Base-by-base conservation (phyloP, 495 filamentous ascomycete genomes). In the Penicillium dipodomyicola region DNA sequence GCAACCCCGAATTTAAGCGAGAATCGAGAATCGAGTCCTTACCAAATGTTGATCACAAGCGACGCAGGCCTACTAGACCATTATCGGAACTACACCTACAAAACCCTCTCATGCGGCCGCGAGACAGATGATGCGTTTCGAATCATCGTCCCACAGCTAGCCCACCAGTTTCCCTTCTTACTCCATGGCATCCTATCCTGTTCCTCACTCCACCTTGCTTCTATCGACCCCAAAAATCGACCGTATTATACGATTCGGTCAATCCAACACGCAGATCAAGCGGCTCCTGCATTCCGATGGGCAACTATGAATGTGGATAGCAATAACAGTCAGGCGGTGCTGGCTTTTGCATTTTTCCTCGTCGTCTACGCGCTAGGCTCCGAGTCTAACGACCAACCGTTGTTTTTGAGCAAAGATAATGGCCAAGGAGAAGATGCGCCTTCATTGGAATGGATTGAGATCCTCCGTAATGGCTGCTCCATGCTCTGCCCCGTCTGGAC, bases 131-230 rank as follows among this genome's bases (percentile, higher is more conserved):
- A 51, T 58, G 30, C 74, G 57, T 63, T 51, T 60, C 39, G 39
- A 58, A 15, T 23, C 5, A 59, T 65, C 2, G 56, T 73, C 4
- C 60, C 66, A 1, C 49, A 57, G 7, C 52, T 71, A 15, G 66
- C 70, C 4, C 54, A 48, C 10, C 46, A 59, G 14, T 49, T 56
- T 37, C 33, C 48, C 12, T 78, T 74, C 39, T 49, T 78, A 0
- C 43, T 72, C 15, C 65, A 74, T 25, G 72, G 71, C 3, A 63
- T 78, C 15, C 56, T 78, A 19, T 68, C 75, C 10, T 69, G 68
- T 32, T 47, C 73, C 3, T 61, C 69, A 2, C 42, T 70, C 20
- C 72, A 76, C 40, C 49, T 70, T 17, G 66, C 67, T 12, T 63
- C 63, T 27, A 23, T 67, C 10, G 29, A 66, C 19, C 63, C 56